These are phyloP conservation scores for Mucor mucedo DNA, from an alignment of 371 early-diverging fungal species.

Conservation along the genomic window DNA sequence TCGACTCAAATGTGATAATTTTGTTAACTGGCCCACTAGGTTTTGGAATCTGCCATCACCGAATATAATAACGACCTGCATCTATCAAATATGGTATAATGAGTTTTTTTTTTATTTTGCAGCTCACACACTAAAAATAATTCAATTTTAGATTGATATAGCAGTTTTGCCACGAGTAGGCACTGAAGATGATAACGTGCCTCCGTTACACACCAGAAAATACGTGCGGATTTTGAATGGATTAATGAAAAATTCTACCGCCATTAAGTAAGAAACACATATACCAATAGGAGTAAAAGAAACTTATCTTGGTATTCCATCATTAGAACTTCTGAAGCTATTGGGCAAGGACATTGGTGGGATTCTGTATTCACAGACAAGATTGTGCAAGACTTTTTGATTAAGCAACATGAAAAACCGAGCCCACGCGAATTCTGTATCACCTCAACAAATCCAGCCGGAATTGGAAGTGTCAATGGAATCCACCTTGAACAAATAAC, in stretches of 20 bases:
- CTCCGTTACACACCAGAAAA: constrained; percentile 69
- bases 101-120: not conserved
- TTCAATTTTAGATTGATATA: constrained; percentile 53
- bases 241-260: constrained; percentile 44
- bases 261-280: constrained; percentile 31
- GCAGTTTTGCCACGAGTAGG: constrained; percentile 67
- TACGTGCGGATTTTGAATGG: constrained; percentile 68
- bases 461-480: constrained; percentile 64
- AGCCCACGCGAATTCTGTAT: too few relatives aligned
- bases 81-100: constrained; percentile 63
- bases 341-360: too few relatives aligned
- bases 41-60: constrained; percentile 69
- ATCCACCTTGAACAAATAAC: constrained; percentile 66
- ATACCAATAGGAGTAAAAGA: too few relatives aligned
- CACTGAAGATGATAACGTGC: constrained; percentile 72
- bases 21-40: constrained; percentile 31
- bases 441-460: constrained; percentile 60
- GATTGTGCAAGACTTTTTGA: too few relatives aligned
- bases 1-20: not conserved
- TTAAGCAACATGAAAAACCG: too few relatives aligned
- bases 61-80: constrained; percentile 78
- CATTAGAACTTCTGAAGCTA: too few relatives aligned
- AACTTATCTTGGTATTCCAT: too few relatives aligned
- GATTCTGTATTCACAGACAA: too few relatives aligned
- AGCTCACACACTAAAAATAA: not conserved